Percentiles rank a stretch among this genome's conserved stretches.
Conservation (phyloP, 139 green algal genomes). For the Picochlorum sp. region DNA sequence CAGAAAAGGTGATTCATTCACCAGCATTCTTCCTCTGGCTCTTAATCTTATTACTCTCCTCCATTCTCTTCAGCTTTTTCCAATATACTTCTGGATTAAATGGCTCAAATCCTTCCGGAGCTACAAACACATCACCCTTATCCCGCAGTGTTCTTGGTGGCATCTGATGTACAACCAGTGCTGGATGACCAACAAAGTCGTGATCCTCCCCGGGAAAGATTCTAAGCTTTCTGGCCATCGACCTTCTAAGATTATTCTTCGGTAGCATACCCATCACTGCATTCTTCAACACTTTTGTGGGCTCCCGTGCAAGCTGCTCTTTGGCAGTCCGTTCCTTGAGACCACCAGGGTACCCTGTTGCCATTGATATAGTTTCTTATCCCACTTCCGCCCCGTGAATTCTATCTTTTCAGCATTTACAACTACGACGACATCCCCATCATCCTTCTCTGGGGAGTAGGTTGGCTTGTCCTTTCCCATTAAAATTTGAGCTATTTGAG, state of each 20-base stretch:
- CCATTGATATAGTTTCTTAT: constrained; percentile 80
- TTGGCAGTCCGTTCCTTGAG: constrained; percentile 61
- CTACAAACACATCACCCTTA: constrained; percentile 40
- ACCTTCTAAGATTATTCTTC: constrained; percentile 68
- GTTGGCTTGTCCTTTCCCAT: constrained; percentile 89
- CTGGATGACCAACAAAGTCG: constrained; percentile 37
- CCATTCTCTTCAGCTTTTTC: constrained; percentile 9
- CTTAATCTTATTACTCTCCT: background rate
- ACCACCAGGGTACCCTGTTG: constrained; percentile 79
- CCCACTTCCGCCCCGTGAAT: constrained; percentile 81
- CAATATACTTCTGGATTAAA: constrained; percentile 58
- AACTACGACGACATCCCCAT: constrained; percentile 78
- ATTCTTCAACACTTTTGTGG: constrained; percentile 49
- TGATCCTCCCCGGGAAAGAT: constrained; percentile 67
- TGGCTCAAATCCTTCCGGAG: constrained; percentile 61
- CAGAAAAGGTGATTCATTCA: background rate
- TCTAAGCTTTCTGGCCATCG: constrained; percentile 66
- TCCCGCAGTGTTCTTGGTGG: constrained; percentile 42
- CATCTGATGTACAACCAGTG: constrained; percentile 46
- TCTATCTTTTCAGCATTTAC: constrained; percentile 70
- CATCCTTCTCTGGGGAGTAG: constrained; percentile 55
- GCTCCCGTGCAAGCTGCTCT: constrained; percentile 49
- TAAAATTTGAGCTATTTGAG: constrained; percentile 49
- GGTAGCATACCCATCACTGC: constrained; percentile 85
- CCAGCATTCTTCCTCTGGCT: background rate